Conservation (phyloP, 139 green algal species). For the Tetradesmus lagerheimii region DNA sequence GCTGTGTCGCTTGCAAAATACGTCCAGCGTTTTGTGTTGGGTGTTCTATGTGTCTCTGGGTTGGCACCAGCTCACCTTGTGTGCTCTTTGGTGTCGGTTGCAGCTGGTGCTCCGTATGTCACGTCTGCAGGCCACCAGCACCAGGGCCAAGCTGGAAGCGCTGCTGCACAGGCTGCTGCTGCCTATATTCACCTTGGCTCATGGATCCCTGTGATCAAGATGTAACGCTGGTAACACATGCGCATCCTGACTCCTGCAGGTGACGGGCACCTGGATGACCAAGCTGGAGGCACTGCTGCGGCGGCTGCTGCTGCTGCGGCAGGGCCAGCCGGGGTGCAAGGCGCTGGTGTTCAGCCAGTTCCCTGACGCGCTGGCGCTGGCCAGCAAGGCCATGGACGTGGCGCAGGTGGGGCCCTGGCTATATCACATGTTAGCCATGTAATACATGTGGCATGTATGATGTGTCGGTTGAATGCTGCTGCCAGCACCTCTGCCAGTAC, state of each 20-base stretch:
- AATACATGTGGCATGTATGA: no score
- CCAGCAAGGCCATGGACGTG: slow-evolving; percentile 52
- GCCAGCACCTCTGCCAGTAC: not conserved
- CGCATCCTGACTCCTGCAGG: slow-evolving; percentile 62
- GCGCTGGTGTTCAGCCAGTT: slow-evolving; percentile 72
- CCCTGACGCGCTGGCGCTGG: slow-evolving; percentile 67
- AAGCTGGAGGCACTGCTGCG: slow-evolving; percentile 68
- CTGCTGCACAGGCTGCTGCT: not conserved
- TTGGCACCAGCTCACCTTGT: no score
- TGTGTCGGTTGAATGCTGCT: no score
- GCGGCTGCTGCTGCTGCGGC: slow-evolving; percentile 63
- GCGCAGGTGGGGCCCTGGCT: not conserved
- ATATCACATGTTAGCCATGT: no score
- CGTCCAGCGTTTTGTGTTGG: no score
- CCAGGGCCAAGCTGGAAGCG: slow-evolving; percentile 24
- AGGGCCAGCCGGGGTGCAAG: slow-evolving; percentile 56
- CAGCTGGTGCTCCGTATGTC: no score
- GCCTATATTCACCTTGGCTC: no score
- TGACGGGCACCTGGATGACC: slow-evolving; percentile 45
- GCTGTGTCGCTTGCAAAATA: no score
- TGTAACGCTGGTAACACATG: no score
- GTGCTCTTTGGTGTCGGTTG: no score
- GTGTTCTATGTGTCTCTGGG: slow-evolving; percentile 47
- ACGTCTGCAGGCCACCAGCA: not conserved
- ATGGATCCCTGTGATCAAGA: no score